phyloP scores from a whole-genome alignment of 768 basidiomycete species.

The Neoboletus subvelutipes region DNA sequence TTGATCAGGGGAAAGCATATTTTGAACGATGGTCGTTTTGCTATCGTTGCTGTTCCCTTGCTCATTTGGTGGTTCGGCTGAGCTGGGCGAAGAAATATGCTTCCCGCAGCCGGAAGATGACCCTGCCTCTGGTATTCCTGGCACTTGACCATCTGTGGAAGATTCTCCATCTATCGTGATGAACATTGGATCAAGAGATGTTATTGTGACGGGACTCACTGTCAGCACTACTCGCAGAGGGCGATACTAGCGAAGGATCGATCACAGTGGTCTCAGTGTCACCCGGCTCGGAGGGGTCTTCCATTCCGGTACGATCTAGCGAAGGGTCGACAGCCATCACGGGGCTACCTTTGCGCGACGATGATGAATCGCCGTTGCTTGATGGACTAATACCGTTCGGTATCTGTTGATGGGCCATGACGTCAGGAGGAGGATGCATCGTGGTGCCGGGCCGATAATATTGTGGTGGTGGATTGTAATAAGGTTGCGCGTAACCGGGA shows the following conservation, averaged over 20 bases:
- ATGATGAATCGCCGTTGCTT: constrained; percentile 26
- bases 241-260: constrained; percentile 39
- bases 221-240: constrained; percentile 15
- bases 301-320: constrained; percentile 15
- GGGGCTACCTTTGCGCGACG: constrained; percentile 30
- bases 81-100: constrained; percentile 5
- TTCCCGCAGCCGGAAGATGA: constrained; percentile 8
- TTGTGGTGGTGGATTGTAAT: constrained; percentile 37
- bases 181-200: constrained; percentile 36
- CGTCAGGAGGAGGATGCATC: constrained; percentile 23
- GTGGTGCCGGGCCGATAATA: constrained; percentile 47
- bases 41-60: constrained; percentile 10
- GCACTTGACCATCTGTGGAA: constrained; percentile 4
- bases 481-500: constrained; percentile 39
- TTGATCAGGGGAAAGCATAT: constrained; percentile 21
- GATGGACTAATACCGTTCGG: constrained; percentile 25
- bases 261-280: constrained; percentile 30
- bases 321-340: constrained; percentile 27
- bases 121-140: constrained; percentile 8
- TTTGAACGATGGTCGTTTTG: constrained; percentile 16
- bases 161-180: constrained; percentile 34
- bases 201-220: constrained; percentile 26
- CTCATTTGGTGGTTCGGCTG: constrained; percentile 9
- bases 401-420: constrained; percentile 20
- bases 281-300: constrained; percentile 10